Base-by-base conservation (phyloP, 1,139 yeast genomes). In the Geotrichum restrictum region DNA sequence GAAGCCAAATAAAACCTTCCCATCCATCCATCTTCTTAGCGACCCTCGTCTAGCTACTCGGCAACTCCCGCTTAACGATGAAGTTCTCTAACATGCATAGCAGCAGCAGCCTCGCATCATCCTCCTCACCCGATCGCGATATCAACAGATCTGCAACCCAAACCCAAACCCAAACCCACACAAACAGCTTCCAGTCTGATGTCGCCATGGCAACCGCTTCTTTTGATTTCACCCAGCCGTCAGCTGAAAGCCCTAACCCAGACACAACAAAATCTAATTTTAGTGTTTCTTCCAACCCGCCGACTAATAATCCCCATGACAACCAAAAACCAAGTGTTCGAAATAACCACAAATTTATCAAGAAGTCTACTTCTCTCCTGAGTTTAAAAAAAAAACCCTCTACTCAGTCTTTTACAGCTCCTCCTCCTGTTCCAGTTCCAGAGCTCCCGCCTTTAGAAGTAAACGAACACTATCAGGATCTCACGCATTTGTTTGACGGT, bases 391-490 rank as follows among this genome's bases (percentile, higher is more conserved):
- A 41, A 46, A 38, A 38, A 34, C 10, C 44, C 6, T 27, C 51
- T 18, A 13, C 45, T 41, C 46, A 29, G 21, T 31, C 41, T 34
- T 27, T 38, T 19, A 5, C n/a, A n/a, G n/a, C 6, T 34, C 29
- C 45, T 21, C 44, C 24, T 4, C 34, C 37, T 34, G 19, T 33
- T 41, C 45, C 34, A 19, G 36, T 44, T 16, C 54, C 46, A n/a
- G 49, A 47, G 40, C 48, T 49, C n/a, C 51, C 51, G 22, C 51
- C 51, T 6, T 19, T 48, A 11, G 47, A 41, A 27, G 36, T 48
- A 18, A 13, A 32, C 29, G 22, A 37, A 27, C 46, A 41, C 22
- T 38, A 48, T 14, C 51, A 42, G 34, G 51, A 42, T 21, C 45
- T 48, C 21, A 40, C 51, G 3, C 21, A 31, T 33, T 24, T 48